Evolutionary conservation across 441 rosid species (phyloP).

Genomic region (Jatropha multifida): DNA sequence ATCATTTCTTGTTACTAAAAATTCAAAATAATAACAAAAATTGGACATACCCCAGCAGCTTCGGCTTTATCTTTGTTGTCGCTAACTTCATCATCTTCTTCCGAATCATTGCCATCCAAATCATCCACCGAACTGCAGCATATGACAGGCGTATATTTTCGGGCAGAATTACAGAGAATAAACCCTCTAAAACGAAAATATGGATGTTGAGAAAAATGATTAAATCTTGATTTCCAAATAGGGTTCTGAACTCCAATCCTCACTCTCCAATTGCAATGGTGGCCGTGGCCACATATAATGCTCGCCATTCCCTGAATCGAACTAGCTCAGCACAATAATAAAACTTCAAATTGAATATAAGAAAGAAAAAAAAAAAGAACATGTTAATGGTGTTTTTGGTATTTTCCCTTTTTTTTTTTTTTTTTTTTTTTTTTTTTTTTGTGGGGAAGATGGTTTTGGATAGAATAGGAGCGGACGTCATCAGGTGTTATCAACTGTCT

Average conservation of each 20-base stretch:
- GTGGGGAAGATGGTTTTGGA: no score
- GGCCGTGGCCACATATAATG: slow-evolving; percentile 58
- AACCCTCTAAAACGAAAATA: slow-evolving; percentile 36
- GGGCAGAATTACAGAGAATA: slow-evolving; percentile 27
- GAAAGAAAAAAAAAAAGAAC: no score
- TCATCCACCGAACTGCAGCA: slow-evolving; percentile 52
- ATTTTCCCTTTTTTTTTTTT: no score
- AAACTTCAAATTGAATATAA: no score
- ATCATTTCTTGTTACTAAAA: no score
- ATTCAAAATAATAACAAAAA: neutral
- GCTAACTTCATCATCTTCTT: slow-evolving; percentile 34
- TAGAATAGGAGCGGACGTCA: no score
- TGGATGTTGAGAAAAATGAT: slow-evolving; percentile 33
- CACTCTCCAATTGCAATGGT: slow-evolving; percentile 46
- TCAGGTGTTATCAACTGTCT: no score
- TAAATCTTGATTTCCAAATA: slow-evolving; percentile 32
- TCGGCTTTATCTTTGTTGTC: slow-evolving; percentile 22
- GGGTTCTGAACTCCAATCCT: slow-evolving; percentile 32
- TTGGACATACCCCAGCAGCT: slow-evolving; percentile 38
- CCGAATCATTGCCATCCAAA: slow-evolving; percentile 38
- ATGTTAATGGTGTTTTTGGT: no score
- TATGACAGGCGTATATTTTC: slow-evolving; percentile 35
- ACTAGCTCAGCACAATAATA: no score
- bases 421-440: no score
- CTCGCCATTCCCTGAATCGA: slow-evolving; percentile 49